A percentile compares a stretch with the other conserved stretches of the same genome.
These are phyloP conservation scores for Rhynchosporium agropyri DNA, from an alignment of 2,329 filamentous ascomycete genomes.

Conservation along the genomic window DNA sequence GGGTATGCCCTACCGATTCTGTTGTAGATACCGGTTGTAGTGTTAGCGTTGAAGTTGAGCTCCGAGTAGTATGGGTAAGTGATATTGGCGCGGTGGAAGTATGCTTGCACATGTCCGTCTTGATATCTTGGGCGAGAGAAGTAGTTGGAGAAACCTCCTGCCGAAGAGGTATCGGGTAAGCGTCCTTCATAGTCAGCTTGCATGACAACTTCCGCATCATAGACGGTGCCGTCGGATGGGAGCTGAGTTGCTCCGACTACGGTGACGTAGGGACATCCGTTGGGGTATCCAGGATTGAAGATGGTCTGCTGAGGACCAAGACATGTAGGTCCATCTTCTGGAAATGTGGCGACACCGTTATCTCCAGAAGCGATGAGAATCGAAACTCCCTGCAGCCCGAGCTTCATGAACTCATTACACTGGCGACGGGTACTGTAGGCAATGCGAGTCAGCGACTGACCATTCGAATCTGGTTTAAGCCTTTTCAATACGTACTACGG, in stretches of 20 bases:
- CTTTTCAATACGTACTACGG: conserved; percentile 47
- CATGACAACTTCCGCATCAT: conserved; percentile 36
- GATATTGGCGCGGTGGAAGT: conserved; percentile 42
- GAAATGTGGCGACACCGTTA: conserved; percentile 57
- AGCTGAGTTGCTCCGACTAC: conserved; percentile 62
- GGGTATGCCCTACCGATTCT: conserved; percentile 55
- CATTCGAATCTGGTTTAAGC: too few relatives aligned
- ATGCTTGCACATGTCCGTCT: conserved; percentile 47
- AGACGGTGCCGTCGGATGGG: conserved; percentile 46
- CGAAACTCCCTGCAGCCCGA: conserved; percentile 68
- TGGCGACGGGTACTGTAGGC: conserved; percentile 51
- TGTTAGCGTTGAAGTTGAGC: conserved; percentile 43
- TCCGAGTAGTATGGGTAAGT: conserved; percentile 35
- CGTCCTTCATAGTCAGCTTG: conserved; percentile 26
- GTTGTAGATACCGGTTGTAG: conserved; percentile 52
- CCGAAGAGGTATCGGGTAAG: conserved; percentile 49
- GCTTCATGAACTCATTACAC: conserved; percentile 65
- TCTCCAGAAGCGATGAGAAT: conserved; percentile 67
- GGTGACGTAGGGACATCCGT: conserved; percentile 69
- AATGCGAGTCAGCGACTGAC: too few relatives aligned
- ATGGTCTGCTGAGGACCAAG: conserved; percentile 39
- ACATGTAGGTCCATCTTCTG: conserved; percentile 59
- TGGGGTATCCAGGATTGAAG: conserved; percentile 57
- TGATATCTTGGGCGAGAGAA: conserved; percentile 54
- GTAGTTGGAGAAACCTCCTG: conserved; percentile 56